Evolutionary conservation across 176 grass and related monocot species (phyloP).

Genomic region (Alloteropsis semialata): DNA sequence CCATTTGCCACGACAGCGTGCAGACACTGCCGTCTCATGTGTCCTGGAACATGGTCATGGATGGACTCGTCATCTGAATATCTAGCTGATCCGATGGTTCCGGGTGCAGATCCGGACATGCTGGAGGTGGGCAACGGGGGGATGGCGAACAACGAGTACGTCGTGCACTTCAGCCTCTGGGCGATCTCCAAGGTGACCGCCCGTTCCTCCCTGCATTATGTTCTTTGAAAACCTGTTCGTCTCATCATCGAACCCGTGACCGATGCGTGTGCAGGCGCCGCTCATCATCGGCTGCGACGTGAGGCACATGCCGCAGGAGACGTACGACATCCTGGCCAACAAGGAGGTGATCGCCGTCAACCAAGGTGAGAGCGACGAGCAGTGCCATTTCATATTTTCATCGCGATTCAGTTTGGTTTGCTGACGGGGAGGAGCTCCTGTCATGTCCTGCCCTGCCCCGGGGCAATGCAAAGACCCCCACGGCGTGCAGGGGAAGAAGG

Average conservation of each 20-base stretch:
- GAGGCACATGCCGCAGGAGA: slow-evolving; percentile 60
- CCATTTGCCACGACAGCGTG: too few relatives aligned
- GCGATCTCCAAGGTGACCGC: slow-evolving; percentile 72
- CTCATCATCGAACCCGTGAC: background rate
- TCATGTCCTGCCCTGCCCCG: too few relatives aligned
- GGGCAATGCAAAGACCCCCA: slow-evolving; percentile 50
- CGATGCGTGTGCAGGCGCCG: slow-evolving; percentile 46
- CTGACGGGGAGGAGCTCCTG: background rate
- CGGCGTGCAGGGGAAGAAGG: slow-evolving; percentile 88
- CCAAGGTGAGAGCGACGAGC: slow-evolving; percentile 79
- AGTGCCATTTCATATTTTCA: background rate
- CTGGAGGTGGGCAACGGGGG: slow-evolving; percentile 93
- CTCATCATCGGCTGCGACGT: slow-evolving; percentile 92
- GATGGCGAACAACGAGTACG: slow-evolving; percentile 72
- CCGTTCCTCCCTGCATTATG: background rate
- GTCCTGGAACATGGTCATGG: background rate
- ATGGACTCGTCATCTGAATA: background rate
- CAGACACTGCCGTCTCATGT: too few relatives aligned
- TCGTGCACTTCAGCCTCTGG: slow-evolving; percentile 90
- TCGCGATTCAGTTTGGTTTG: background rate
- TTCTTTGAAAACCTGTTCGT: background rate
- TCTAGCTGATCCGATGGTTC: too few relatives aligned
- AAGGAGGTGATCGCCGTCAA: slow-evolving; percentile 93
- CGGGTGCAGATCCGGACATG: slow-evolving; percentile 84
- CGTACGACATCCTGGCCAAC: slow-evolving; percentile 71